Base-by-base conservation (phyloP, 176 grass and related monocot genomes). In the Cenchrus purpureus region DNA sequence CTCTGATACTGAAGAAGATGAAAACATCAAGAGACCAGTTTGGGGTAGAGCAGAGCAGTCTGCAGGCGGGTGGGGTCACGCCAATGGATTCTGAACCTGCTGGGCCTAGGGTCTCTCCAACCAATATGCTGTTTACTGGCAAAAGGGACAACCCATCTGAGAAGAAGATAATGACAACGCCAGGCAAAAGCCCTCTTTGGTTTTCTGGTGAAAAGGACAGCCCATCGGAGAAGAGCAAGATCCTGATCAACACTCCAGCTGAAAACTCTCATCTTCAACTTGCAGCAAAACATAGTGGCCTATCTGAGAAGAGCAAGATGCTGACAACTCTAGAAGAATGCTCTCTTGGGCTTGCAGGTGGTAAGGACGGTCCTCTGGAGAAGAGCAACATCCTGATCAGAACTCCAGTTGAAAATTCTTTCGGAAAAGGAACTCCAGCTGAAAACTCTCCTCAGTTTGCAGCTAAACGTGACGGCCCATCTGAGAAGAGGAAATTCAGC, bases 1-100 rank as follows among this genome's bases (percentile, higher is more conserved):
- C 93, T 65, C 66, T 81, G 65, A 70, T 95, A 82, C 87, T 91
- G 42, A 98, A 89, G 82, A 91, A 84, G 70, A 86, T 86, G 85
- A 87, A 77, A 19, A 83, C 70, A 73, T 65, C 69, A 8, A 83
- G 49, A 57, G 80, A 86, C 51, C 87, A 92, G 51, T 87, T 81
- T 78, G 87, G 85, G 75, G 71, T 42, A 65, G 60, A 89, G 50
- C 45, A 86, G 65, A 74, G 66, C 57, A 54, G 80, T 45, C 43
- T 78, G 55, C 40, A 95, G 79, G 53, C 52, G 15, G 45, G 50
- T 31, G 77, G 40, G 50, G 49, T 69, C 58, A 85, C 74, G 43
- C 50, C 71, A 74, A 81, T 74, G 76, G 79, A 80, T 84, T 85
- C 22, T 74, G 85, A 88, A 34, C 67, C 54, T 87, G 56, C 29